Evolutionary conservation across 306 rosid species (phyloP).

Genomic region (Ammopiptanthus mongolicus): DNA sequence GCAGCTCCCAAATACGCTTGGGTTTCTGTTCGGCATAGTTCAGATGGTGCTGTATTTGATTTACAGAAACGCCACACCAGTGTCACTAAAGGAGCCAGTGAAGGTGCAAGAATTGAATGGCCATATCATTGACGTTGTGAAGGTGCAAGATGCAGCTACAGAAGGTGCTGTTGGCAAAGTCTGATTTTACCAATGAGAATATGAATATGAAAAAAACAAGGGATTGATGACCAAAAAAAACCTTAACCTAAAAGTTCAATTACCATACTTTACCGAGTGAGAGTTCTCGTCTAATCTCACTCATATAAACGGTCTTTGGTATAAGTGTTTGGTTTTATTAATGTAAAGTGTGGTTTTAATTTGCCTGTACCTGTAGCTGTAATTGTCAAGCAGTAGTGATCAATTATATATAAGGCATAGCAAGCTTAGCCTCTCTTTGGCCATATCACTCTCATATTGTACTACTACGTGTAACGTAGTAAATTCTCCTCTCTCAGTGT

Average conservation of each 20-base stretch:
- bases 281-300: not conserved
- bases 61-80: slow-evolving; percentile 53
- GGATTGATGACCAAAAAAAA: not conserved
- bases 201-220: not conserved
- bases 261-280: not conserved
- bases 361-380: slow-evolving; percentile 19
- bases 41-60: slow-evolving; percentile 74
- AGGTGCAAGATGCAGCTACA: slow-evolving; percentile 13
- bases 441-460: slow-evolving; percentile 21
- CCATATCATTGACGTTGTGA: slow-evolving; percentile 60
- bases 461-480: slow-evolving; percentile 12
- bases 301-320: slow-evolving; percentile 13
- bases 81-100: slow-evolving; percentile 31
- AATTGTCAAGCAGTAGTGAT: slow-evolving; percentile 3
- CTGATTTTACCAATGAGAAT: slow-evolving; percentile 1
- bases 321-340: slow-evolving; percentile 26
- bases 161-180: slow-evolving; percentile 23
- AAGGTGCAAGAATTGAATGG: slow-evolving; percentile 53
- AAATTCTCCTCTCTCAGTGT: slow-evolving; percentile 16
- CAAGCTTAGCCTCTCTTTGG: not conserved
- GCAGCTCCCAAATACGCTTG: slow-evolving; percentile 84
- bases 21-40: slow-evolving; percentile 74
- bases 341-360: slow-evolving; percentile 37
- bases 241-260: slow-evolving; percentile 24
- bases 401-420: not conserved